Evolutionary conservation across 129 eudicot species (phyloP).

Genomic region (Daucus carota): DH1_v3.0 NC_030382.2:33299501-33300000

Average conservation of each 20-base stretch:
- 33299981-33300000: constrained; percentile 95
- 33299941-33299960: constrained; percentile 90
- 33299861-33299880: neutral
- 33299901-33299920: constrained; percentile 99
- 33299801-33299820: neutral
- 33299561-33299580: constrained; percentile 79
- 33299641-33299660: constrained; percentile 99
- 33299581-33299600: constrained; percentile 98
- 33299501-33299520: neutral
- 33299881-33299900: constrained; percentile 40
- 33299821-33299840: neutral
- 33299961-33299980: constrained; percentile 91
- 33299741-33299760: neutral
- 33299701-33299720: constrained; percentile 9
- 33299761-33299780: neutral
- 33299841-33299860: neutral
- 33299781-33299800: neutral
- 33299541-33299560: constrained; percentile 2
- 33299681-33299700: constrained; percentile 52
- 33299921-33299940: constrained; percentile 99
- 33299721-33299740: neutral
- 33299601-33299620: constrained; percentile 92
- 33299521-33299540: constrained; percentile 6
- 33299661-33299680: constrained; percentile 99
- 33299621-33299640: constrained; percentile 91